Conservation (phyloP, 495 filamentous ascomycete species). For the Annulohypoxylon stygium region DNA sequence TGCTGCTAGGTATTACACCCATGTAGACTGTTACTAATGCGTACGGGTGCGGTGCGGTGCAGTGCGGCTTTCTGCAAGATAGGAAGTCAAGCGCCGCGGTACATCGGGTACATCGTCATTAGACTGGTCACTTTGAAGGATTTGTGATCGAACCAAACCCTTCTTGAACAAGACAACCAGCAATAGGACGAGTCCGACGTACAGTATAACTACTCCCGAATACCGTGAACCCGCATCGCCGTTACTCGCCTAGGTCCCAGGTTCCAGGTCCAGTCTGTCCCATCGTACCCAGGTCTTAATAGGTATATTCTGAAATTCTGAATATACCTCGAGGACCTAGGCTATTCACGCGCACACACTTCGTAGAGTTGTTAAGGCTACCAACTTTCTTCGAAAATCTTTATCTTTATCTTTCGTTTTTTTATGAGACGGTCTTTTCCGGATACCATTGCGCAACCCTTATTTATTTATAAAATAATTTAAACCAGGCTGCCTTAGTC, state of each 20-base stretch:
- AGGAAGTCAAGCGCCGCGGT: slow-evolving; percentile 27
- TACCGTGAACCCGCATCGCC: slow-evolving; percentile 43
- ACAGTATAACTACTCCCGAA: slow-evolving; percentile 46
- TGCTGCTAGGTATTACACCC: slow-evolving; percentile 9
- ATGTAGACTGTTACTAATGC: slow-evolving; percentile 29
- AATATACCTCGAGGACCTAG: background rate
- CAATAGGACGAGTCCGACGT: slow-evolving; percentile 22
- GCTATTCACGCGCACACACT: background rate
- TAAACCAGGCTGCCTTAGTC: background rate
- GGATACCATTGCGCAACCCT: slow-evolving; percentile 18
- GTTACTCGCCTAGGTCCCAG: slow-evolving; percentile 11
- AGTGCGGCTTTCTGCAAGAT: slow-evolving; percentile 31
- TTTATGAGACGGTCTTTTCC: slow-evolving; percentile 8
- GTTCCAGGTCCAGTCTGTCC: background rate
- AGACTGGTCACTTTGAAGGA: slow-evolving; percentile 43
- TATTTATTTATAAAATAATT: slow-evolving; percentile 28
- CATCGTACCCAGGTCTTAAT: background rate
- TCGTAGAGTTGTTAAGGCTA: slow-evolving; percentile 12
- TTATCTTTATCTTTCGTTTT: slow-evolving; percentile 5
- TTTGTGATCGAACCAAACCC: slow-evolving; percentile 37
- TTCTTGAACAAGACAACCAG: slow-evolving; percentile 6
- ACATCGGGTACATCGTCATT: slow-evolving; percentile 12
- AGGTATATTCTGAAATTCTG: background rate
- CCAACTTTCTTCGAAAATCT: slow-evolving; percentile 8
- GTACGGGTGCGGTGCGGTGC: background rate